Evolutionary conservation across 164 flowering plant genomes (phyloP).

Genomic region (Kingdonia uniflora): DNA sequence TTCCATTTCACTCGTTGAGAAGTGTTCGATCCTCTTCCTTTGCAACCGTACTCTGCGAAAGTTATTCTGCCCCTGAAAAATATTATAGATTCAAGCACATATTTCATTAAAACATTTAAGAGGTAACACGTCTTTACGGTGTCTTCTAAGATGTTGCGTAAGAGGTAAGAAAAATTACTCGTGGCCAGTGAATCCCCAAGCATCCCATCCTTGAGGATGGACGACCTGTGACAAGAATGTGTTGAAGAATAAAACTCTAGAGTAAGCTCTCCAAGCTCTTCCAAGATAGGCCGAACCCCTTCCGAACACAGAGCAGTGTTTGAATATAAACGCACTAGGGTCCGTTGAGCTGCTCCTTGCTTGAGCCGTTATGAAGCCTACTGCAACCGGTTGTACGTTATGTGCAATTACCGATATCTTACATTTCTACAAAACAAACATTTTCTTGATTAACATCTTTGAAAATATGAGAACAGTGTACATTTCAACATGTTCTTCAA

Average conservation of each 20-base stretch:
- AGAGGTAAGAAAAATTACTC: too few species aligned
- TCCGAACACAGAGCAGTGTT: not conserved
- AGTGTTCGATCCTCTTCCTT: not conserved
- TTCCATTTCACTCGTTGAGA: not conserved
- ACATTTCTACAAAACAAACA: not conserved
- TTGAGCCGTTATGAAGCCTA: constrained; percentile 6
- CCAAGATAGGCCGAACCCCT: not conserved
- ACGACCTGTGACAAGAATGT: not conserved
- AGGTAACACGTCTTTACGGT: too few species aligned
- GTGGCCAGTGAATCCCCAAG: not conserved
- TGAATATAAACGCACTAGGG: constrained; percentile 6
- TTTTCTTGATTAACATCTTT: not conserved
- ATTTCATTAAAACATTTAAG: too few species aligned
- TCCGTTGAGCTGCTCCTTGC: not conserved
- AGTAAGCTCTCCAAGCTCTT: constrained; percentile 3
- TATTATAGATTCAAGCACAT: too few species aligned
- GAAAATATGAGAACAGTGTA: not conserved
- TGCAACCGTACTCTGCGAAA: not conserved
- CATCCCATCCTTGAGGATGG: constrained; percentile 3
- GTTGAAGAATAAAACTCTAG: not conserved
- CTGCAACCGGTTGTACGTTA: not conserved
- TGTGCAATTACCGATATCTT: not conserved
- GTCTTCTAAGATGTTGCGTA: too few species aligned
- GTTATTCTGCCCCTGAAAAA: not conserved
- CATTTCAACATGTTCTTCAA: too few species aligned